Percentiles rank a stretch among this genome's conserved stretches.
phyloP scores from a whole-genome alignment of 2,329 filamentous ascomycete genomes.

The Trichoderma sp. region DNA sequence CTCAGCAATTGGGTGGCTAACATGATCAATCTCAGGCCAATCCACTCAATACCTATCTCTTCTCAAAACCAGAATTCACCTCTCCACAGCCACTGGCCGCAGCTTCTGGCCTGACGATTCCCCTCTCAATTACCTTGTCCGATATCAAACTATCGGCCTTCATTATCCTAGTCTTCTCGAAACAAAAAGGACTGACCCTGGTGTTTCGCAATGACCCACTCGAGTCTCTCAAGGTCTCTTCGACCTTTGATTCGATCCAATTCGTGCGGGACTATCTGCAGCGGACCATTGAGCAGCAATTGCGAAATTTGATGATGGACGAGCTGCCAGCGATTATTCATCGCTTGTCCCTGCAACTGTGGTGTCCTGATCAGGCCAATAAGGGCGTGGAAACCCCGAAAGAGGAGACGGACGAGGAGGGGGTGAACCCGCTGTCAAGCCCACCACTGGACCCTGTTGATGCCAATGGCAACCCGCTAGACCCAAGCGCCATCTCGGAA shows the following conservation, averaged over 20 bases:
- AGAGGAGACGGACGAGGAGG: constrained; percentile 54
- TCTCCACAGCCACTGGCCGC: constrained; percentile 91
- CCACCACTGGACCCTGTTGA: constrained; percentile 82
- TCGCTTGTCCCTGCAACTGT: constrained; percentile 80
- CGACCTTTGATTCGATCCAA: constrained; percentile 97
- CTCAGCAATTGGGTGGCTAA: background rate
- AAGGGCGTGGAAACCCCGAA: constrained; percentile 49
- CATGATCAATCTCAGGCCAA: constrained; percentile 63
- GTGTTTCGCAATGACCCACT: constrained; percentile 98
- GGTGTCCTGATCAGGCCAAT: constrained; percentile 76
- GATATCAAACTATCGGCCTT: constrained; percentile 95
- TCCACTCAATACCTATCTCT: constrained; percentile 91
- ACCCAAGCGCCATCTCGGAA: constrained; percentile 71
- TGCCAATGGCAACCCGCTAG: constrained; percentile 71
- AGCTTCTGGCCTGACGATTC: constrained; percentile 88
- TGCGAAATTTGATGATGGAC: constrained; percentile 95
- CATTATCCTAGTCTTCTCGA: constrained; percentile 96
- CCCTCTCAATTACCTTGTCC: constrained; percentile 93
- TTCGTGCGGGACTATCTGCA: constrained; percentile 97
- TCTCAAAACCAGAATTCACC: constrained; percentile 86
- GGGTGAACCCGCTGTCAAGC: constrained; percentile 77
- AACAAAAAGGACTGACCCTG: constrained; percentile 92
- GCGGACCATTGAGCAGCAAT: constrained; percentile 88
- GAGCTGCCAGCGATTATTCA: constrained; percentile 96
- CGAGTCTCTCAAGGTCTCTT: constrained; percentile 96